Conservation (phyloP, 2,329 filamentous ascomycete genomes). For the Phialophora verrucosa region DNA sequence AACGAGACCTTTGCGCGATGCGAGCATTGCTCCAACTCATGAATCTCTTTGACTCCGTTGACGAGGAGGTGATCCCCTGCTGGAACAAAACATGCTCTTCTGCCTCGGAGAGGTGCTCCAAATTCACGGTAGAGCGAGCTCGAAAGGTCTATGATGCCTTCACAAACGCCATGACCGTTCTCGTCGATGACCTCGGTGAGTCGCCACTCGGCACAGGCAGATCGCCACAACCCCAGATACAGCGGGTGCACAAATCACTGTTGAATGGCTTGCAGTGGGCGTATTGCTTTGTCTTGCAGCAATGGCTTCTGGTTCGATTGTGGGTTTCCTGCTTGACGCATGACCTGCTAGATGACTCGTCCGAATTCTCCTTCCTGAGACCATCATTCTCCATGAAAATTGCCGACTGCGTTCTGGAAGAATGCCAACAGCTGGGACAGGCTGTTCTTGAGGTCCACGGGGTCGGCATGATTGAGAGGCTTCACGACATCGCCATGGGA, state of each 20-base stretch:
- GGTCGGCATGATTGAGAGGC: slow-evolving; percentile 12
- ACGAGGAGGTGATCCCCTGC: slow-evolving; percentile 22
- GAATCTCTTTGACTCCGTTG: slow-evolving; percentile 18
- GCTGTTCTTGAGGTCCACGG: slow-evolving; percentile 12
- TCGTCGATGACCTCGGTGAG: neutral
- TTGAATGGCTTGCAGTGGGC: slow-evolving; percentile 20
- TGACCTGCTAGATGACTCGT: slow-evolving; percentile 11
- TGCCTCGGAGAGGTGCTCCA: neutral
- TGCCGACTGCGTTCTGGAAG: slow-evolving; percentile 11
- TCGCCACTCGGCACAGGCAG: neutral
- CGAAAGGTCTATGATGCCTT: slow-evolving; percentile 11
- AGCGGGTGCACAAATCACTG: neutral
- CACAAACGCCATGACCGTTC: neutral
- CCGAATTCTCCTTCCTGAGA: slow-evolving; percentile 1
- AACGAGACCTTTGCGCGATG: slow-evolving; percentile 11
- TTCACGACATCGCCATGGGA: slow-evolving; percentile 21
- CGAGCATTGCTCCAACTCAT: slow-evolving; percentile 16
- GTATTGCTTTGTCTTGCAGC: slow-evolving; percentile 18
- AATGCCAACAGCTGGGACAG: slow-evolving; percentile 6
- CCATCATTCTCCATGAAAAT: slow-evolving; percentile 6
- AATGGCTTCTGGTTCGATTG: slow-evolving; percentile 20
- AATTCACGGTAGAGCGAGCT: slow-evolving; percentile 5
- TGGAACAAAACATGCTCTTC: slow-evolving; percentile 19
- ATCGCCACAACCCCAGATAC: neutral
- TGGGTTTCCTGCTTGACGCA: slow-evolving; percentile 20